Evolutionary conservation across 1,284 basidiomycete species (phyloP).

Genomic region (Sporisorium iseilematis-ciliati): DNA sequence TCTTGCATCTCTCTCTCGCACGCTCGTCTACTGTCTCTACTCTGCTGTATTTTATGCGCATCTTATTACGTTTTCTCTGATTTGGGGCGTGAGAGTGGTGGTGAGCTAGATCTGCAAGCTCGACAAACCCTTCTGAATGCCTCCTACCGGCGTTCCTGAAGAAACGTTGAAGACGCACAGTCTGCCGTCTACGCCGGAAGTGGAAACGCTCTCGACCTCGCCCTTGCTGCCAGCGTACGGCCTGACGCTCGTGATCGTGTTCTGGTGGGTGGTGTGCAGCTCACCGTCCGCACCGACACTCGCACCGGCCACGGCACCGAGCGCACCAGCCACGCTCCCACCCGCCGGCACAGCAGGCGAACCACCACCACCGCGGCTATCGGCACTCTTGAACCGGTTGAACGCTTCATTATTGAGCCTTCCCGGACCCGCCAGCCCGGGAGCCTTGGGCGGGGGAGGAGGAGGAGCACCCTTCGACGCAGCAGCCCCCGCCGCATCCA

Average conservation of each 20-base stretch:
- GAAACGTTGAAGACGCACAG: conserved; percentile 89
- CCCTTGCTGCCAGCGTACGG: conserved; percentile 69
- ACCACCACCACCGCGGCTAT: conserved; percentile 78
- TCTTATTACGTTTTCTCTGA: no score
- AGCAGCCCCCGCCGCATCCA: conserved; percentile 63
- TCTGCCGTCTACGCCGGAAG: conserved; percentile 93
- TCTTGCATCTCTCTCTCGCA: neutral
- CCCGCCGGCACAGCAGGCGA: conserved; percentile 66
- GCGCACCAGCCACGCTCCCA: conserved; percentile 76
- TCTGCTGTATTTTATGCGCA: conserved; percentile 14
- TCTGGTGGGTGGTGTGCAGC: conserved; percentile 84
- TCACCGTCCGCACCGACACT: conserved; percentile 78
- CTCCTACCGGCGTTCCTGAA: conserved; percentile 62
- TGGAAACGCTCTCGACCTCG: conserved; percentile 82
- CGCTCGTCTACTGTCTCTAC: conserved; percentile 17
- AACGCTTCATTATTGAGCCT: conserved; percentile 94
- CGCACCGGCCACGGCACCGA: conserved; percentile 74
- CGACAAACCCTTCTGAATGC: conserved; percentile 59
- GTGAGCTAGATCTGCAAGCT: conserved; percentile 47
- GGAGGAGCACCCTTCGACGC: conserved; percentile 64
- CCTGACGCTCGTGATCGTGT: conserved; percentile 85
- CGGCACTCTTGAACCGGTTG: conserved; percentile 92
- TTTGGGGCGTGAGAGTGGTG: no score
- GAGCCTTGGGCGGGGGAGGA: conserved; percentile 63
- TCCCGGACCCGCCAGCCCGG: conserved; percentile 72